These are phyloP conservation scores for Fusarium nelsonii DNA, from an alignment of 2,329 filamentous ascomycete species.

Conservation along the genomic window DNA sequence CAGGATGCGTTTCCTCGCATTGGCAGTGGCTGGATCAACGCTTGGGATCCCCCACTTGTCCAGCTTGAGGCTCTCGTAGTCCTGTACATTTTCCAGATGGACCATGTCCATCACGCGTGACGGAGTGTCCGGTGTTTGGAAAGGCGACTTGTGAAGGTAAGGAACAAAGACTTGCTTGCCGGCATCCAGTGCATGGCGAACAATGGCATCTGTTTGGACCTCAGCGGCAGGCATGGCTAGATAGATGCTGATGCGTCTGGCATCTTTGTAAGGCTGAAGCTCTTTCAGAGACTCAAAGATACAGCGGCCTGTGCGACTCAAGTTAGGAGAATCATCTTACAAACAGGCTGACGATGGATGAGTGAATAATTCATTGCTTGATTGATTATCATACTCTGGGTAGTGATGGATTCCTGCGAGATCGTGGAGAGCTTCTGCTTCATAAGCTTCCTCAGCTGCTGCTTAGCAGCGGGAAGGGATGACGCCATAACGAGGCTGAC, in stretches of 20 bases:
- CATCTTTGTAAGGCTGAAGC: constrained; percentile 80
- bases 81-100: constrained; percentile 75
- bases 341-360: constrained; percentile 8
- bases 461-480: constrained; percentile 75
- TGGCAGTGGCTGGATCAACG: constrained; percentile 73
- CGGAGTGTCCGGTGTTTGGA: constrained; percentile 66
- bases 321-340: constrained; percentile 37
- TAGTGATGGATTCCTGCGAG: constrained; percentile 69
- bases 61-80: constrained; percentile 80
- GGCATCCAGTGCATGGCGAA: constrained; percentile 79
- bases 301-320: constrained; percentile 65
- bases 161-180: constrained; percentile 94
- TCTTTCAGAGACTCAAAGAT: constrained; percentile 74
- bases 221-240: constrained; percentile 93
- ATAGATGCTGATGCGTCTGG: constrained; percentile 84
- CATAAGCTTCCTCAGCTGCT: constrained; percentile 78
- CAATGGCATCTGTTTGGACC: constrained; percentile 84
- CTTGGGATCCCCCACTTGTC: constrained; percentile 98
- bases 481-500: constrained; percentile 61
- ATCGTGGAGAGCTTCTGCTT: constrained; percentile 74
- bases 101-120: constrained; percentile 93
- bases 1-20: constrained; percentile 77
- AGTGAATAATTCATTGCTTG: constrained; percentile 8
- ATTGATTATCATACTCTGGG: constrained; percentile 73
- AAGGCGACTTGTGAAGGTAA: constrained; percentile 77